A percentile compares a stretch with the other conserved stretches of the same genome.
Evolutionary conservation across 2,329 filamentous ascomycete genomes (phyloP).

Genomic region (Diaporthe sp.): DNA sequence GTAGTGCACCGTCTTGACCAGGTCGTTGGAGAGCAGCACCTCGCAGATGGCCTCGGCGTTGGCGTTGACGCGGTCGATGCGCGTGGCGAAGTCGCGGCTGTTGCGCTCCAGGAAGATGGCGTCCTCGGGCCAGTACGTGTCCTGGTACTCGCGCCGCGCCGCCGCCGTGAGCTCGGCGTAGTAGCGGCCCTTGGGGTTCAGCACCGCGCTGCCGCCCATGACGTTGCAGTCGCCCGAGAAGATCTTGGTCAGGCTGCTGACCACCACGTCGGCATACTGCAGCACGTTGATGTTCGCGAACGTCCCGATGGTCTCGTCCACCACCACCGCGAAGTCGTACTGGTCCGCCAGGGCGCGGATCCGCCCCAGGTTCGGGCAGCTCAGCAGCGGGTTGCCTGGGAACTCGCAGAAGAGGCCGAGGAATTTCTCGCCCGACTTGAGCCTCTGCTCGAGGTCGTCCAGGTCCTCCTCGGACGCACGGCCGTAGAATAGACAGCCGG

Average conservation of each 20-base stretch:
- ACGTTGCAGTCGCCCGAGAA: slow-evolving; percentile 99
- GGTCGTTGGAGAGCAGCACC: slow-evolving; percentile 71
- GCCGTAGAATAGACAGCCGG: slow-evolving; percentile 90
- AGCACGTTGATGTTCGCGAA: slow-evolving; percentile 97
- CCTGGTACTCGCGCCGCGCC: slow-evolving; percentile 80
- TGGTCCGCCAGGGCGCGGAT: slow-evolving; percentile 84
- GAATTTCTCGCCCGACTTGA: slow-evolving; percentile 81
- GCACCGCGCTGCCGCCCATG: slow-evolving; percentile 86
- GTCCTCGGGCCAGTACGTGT: slow-evolving; percentile 96
- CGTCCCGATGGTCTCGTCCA: slow-evolving; percentile 97
- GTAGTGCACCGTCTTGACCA: slow-evolving; percentile 87
- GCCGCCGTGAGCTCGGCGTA: slow-evolving; percentile 78
- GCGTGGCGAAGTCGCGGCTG: slow-evolving; percentile 88
- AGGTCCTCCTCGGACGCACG: slow-evolving; percentile 82
- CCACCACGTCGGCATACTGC: slow-evolving; percentile 89
- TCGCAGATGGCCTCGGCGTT: slow-evolving; percentile 89
- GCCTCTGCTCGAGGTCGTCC: slow-evolving; percentile 82
- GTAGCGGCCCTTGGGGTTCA: slow-evolving; percentile 77
- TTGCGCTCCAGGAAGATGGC: slow-evolving; percentile 96
- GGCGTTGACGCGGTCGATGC: slow-evolving; percentile 86
- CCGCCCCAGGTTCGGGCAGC: slow-evolving; percentile 85
- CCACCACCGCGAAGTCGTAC: slow-evolving; percentile 89
- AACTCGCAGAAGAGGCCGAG: slow-evolving; percentile 95
- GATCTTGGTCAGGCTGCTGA: slow-evolving; percentile 95
- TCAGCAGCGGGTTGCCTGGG: slow-evolving; percentile 90